Conservation (phyloP, 2,329 filamentous ascomycete species). For the Calonectria pauciramosa region DNA sequence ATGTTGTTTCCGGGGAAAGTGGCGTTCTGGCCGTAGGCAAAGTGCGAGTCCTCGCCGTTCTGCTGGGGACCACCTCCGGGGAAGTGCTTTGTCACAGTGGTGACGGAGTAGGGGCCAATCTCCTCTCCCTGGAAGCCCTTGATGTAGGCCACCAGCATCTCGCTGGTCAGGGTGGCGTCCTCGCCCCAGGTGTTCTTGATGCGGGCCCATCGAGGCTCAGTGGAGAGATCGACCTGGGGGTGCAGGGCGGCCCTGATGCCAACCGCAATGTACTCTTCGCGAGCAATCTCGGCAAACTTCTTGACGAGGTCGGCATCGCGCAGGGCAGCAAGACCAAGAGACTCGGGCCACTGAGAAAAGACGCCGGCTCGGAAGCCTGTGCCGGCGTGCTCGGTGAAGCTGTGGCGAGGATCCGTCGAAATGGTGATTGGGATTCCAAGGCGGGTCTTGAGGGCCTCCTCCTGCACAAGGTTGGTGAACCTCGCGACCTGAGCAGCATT, state of each 20-base stretch:
- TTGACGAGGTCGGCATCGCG: constrained; percentile 58
- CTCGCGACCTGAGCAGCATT: constrained; percentile 52
- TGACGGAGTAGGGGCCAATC: constrained; percentile 59
- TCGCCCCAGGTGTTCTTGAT: constrained; percentile 62
- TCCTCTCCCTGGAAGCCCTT: constrained; percentile 61
- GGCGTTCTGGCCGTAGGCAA: constrained; percentile 64
- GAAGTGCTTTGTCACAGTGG: constrained; percentile 67
- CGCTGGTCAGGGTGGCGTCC: constrained; percentile 57
- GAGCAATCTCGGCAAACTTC: constrained; percentile 62
- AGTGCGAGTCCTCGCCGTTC: constrained; percentile 66
- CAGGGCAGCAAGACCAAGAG: constrained; percentile 63
- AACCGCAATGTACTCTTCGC: constrained; percentile 60
- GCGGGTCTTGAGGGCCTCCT: constrained; percentile 57
- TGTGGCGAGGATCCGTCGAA: constrained; percentile 62
- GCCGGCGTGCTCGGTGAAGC: constrained; percentile 58
- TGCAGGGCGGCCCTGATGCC: constrained; percentile 62
- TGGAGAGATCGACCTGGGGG: constrained; percentile 65
- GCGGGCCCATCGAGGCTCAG: constrained; percentile 65
- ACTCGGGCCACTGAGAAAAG: constrained; percentile 67
- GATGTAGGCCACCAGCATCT: constrained; percentile 59
- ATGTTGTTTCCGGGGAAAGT: constrained; percentile 65
- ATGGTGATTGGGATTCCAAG: constrained; percentile 64
- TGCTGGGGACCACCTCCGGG: constrained; percentile 64
- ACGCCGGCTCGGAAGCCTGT: constrained; percentile 57
- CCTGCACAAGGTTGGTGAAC: constrained; percentile 59